Evolutionary conservation across 192 early-diverging fungal species (phyloP), one percentile per base, ranked within the genome.

Genomic region (Pilobolus umbonatus): DNA sequence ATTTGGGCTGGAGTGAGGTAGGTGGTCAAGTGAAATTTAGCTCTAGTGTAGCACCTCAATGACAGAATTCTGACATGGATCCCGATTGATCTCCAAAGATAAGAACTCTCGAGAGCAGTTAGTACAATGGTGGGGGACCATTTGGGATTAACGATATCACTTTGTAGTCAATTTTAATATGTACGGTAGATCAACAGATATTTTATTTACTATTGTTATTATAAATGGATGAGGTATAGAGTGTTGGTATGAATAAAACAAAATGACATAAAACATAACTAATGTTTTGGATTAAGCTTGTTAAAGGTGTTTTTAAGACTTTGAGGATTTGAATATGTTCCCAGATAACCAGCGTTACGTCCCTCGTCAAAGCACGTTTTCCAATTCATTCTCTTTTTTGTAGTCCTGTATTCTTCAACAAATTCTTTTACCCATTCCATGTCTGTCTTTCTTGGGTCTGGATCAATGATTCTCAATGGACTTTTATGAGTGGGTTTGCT

Each of bases 251-350:
- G 45, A 26, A 47, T 38, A 38, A 38, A 38, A 38, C 15, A 42
- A 42, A 42, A 42, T 42, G 22, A 47, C 26, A 47, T 47, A 47
- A 47, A 47, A 44, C 24, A 47, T 47, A 47, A 47, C 26, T 47
- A 47, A 0, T 38, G 24, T 30, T 48, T 48, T 54, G 22, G 36
- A 22, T 54, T 39, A 39, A 54, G 52, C 21, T 39, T 26, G 24
- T 54, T 54, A 22, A 38, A 54, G 36, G 35, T 54, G 36, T 38
- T 54, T 54, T 54, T 39, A 39, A 54, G 52, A 54, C 52, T 51
- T 51, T 54, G 52, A 39, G 52, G 2, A 54, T 54, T 54, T 54
- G 52, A 25, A 39, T 54, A 40, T 22, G 32, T 30, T 48, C 25
- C 46, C 11, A 28, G 24, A 54, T 39, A 54, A 54, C 31, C 52